A percentile compares a stretch with the other conserved stretches of the same genome.
Evolutionary conservation across 148 eudicot genomes (phyloP).

Genomic region (Fallopia convolvulus): DNA sequence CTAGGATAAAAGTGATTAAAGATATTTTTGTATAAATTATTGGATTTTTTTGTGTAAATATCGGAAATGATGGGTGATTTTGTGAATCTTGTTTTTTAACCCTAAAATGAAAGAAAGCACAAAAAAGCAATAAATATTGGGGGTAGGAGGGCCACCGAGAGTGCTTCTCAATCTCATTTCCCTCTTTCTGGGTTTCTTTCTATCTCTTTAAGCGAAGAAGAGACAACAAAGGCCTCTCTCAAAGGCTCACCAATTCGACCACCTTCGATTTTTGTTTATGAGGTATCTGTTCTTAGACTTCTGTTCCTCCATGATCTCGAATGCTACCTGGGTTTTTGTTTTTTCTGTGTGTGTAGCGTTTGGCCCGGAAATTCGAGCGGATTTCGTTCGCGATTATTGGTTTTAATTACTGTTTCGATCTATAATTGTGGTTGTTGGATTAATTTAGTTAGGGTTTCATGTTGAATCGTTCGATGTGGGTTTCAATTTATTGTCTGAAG

Average conservation of each 20-base stretch:
- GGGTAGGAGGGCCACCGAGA: slow-evolving; percentile 4
- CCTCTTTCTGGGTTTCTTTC: neutral
- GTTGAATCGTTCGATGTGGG: neutral
- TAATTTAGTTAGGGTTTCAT: neutral
- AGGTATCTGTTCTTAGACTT: neutral
- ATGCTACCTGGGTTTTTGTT: neutral
- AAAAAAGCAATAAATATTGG: slow-evolving; percentile 2
- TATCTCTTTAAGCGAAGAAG: neutral
- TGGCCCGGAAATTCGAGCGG: neutral
- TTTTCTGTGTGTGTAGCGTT: neutral
- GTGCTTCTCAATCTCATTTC: neutral
- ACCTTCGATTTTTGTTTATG: slow-evolving; percentile 11
- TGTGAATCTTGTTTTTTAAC: neutral
- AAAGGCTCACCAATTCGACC: neutral
- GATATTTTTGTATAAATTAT: neutral
- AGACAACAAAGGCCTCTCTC: slow-evolving; percentile 1
- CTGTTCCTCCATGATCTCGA: neutral
- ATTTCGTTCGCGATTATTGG: neutral
- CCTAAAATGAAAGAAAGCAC: neutral
- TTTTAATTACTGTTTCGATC: neutral
- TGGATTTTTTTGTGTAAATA: neutral
- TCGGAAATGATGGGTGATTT: neutral
- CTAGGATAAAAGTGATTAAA: no score
- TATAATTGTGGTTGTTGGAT: neutral
- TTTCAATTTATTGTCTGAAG: neutral